Evolutionary conservation across 345 rosid species (phyloP).

Genomic region (Microcos paniculata): DNA sequence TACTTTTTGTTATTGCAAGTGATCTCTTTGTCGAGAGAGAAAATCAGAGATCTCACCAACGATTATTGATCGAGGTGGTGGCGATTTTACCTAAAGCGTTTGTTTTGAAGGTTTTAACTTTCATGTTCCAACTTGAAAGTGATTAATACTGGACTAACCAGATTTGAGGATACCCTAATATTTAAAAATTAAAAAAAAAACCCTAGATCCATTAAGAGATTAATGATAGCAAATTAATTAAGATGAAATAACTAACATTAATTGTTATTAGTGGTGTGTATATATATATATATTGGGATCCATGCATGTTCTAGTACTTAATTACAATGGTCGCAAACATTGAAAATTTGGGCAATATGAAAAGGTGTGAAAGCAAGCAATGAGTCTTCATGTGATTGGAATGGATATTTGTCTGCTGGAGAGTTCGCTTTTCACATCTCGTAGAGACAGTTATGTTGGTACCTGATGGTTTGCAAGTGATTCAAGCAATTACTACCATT

Average conservation of each 20-base stretch:
- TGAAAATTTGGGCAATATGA: not conserved
- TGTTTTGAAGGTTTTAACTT: no score
- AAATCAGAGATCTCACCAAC: no score
- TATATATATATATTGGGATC: not conserved
- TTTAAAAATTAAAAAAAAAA: no score
- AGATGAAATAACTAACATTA: not conserved
- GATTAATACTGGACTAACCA: no score
- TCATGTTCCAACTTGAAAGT: no score
- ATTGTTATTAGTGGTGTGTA: no score
- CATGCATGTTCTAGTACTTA: no score
- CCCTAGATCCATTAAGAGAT: no score
- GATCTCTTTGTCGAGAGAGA: no score
- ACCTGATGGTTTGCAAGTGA: not conserved
- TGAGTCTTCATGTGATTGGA: conserved; percentile 11
- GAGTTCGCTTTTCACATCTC: not conserved
- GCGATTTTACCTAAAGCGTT: no score
- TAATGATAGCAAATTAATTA: not conserved
- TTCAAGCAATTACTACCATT: not conserved
- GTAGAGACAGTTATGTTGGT: not conserved
- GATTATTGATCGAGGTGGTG: no score
- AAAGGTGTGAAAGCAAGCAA: conserved; percentile 15
- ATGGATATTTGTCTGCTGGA: conserved; percentile 1
- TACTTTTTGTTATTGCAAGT: not conserved
- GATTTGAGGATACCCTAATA: no score
- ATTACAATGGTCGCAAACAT: not conserved